Conservation (phyloP, 192 early-diverging fungal species). For the Backusella morwellensis region DNA sequence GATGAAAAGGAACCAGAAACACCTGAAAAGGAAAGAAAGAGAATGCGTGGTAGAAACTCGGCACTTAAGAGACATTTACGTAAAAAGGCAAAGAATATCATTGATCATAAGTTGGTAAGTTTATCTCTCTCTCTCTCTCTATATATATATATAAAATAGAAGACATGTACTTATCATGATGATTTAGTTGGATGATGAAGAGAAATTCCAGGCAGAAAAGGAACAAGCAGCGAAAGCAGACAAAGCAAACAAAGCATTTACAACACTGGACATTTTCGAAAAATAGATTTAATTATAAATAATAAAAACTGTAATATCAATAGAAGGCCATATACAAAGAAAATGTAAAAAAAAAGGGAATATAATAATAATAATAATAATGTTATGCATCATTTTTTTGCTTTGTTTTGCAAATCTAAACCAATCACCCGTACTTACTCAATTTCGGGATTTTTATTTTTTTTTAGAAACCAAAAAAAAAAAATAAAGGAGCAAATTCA, state of each 20-base stretch:
- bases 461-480: no score
- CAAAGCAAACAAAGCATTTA: constrained; percentile 47
- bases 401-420: neutral
- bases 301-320: constrained; percentile 7
- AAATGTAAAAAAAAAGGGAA: neutral
- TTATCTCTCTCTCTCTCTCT: neutral
- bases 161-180: neutral
- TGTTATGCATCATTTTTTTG: neutral
- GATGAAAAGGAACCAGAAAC: constrained; percentile 48
- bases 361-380: neutral
- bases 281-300: constrained; percentile 7
- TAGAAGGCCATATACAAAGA: neutral
- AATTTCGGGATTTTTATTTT: no score
- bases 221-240: constrained; percentile 25
- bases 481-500: no score
- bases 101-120: constrained; percentile 69
- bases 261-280: constrained; percentile 63
- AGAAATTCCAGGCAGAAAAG: constrained; percentile 52
- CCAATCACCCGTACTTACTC: no score
- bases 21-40: constrained; percentile 55
- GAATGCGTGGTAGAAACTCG: constrained; percentile 72
- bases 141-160: neutral
- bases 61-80: constrained; percentile 73
- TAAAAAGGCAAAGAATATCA: constrained; percentile 78
- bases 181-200: constrained; percentile 41